Evolutionary conservation across 176 grass and related monocot species (phyloP).

Genomic region (Musa itinerans): DNA sequence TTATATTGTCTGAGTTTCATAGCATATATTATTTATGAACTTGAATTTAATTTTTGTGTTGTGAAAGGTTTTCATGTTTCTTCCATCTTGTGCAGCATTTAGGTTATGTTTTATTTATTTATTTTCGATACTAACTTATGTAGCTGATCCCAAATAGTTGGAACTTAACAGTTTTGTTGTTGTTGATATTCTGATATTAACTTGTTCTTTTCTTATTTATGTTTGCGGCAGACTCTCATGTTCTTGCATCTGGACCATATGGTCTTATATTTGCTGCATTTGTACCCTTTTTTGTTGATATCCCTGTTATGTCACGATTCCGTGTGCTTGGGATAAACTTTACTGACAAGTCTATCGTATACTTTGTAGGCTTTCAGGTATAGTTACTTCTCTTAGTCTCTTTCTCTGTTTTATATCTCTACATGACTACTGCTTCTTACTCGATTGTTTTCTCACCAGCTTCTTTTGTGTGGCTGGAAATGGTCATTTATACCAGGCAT

Average conservation of each 20-base stretch:
- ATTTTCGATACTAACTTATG: too few species aligned
- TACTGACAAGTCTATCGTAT: slow-evolving; percentile 80
- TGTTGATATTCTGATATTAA: too few species aligned
- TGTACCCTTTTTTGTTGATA: slow-evolving; percentile 80
- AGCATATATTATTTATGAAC: too few species aligned
- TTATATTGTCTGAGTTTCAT: too few species aligned
- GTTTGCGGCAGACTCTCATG: slow-evolving; percentile 53
- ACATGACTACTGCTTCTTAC: background rate
- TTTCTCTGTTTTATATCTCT: slow-evolving; percentile 14
- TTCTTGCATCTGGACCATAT: slow-evolving; percentile 87
- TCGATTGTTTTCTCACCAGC: slow-evolving; percentile 40
- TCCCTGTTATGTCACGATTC: slow-evolving; percentile 77
- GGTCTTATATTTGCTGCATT: slow-evolving; percentile 88
- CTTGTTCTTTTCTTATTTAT: background rate
- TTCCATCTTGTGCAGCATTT: too few species aligned
- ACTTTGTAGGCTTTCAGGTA: slow-evolving; percentile 83
- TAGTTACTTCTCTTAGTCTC: slow-evolving; percentile 3
- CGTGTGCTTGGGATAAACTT: slow-evolving; percentile 68
- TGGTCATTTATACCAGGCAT: slow-evolving; percentile 81
- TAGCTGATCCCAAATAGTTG: too few species aligned
- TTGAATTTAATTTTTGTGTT: too few species aligned
- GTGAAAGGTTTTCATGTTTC: too few species aligned
- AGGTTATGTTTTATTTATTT: too few species aligned
- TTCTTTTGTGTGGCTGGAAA: slow-evolving; percentile 83
- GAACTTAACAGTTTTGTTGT: too few species aligned